Percentiles rank a stretch among this genome's conserved stretches.
Evolutionary conservation across 306 rosid genomes (phyloP).

Genomic region (Pyrus betulifolia): DNA sequence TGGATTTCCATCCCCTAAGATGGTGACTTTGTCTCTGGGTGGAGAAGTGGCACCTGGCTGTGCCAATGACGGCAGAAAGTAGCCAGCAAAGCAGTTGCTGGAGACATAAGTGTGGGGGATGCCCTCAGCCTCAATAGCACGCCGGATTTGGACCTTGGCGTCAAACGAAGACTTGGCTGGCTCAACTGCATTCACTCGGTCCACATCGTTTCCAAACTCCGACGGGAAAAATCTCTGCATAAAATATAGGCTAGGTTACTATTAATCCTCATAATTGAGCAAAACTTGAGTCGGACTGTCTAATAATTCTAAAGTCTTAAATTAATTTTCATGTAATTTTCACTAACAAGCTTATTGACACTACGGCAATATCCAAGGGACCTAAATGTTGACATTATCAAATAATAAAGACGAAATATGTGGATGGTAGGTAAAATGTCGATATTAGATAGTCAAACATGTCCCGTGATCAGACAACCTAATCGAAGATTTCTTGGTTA

Average conservation of each 20-base stretch:
- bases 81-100: slow-evolving; percentile 59
- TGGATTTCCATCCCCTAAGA: slow-evolving; percentile 60
- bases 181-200: slow-evolving; percentile 67
- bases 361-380: neutral
- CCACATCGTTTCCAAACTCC: slow-evolving; percentile 85
- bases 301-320: too few relatives aligned
- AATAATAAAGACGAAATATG: too few relatives aligned
- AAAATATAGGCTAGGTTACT: neutral
- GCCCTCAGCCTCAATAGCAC: slow-evolving; percentile 54
- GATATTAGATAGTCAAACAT: too few relatives aligned
- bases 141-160: slow-evolving; percentile 50
- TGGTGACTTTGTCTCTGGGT: slow-evolving; percentile 63
- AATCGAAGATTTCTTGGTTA: neutral
- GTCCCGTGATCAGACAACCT: neutral
- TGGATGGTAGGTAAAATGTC: too few relatives aligned
- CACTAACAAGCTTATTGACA: neutral
- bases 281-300: neutral
- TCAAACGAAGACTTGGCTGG: slow-evolving; percentile 77
- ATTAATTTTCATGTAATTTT: neutral
- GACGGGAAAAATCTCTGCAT: slow-evolving; percentile 86
- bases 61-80: slow-evolving; percentile 60
- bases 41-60: slow-evolving; percentile 69
- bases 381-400: too few relatives aligned
- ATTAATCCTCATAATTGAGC: neutral
- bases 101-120: slow-evolving; percentile 67